Evolutionary conservation across 495 filamentous ascomycete species (phyloP), one percentile per base, ranked within the genome.

Genomic region (Niebla homalea): DNA sequence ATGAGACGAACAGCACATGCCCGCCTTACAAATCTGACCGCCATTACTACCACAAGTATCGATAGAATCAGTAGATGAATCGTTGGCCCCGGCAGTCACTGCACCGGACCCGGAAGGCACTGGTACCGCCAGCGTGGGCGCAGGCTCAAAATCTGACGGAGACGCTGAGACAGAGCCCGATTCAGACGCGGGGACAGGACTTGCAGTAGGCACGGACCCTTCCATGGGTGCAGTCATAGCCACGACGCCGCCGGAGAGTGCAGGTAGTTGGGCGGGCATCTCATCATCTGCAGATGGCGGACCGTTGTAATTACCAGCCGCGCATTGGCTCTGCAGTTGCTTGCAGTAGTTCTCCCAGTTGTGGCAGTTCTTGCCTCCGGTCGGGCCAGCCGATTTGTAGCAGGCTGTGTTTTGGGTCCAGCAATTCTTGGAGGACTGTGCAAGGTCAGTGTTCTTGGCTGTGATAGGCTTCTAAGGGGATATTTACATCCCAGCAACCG

Each of bases 341-440:
- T 70, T 58, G 63, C 84, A 88, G 57, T 79, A 80, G 3, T 59
- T 46, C 50, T 78, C 70, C 78, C 76, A 87, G 10, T 69, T 62
- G 8, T 66, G 56, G 60, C 85, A 89, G 44, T 71, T 70, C 4
- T 59, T 60, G 41, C 65, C 55, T 11, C 83, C 84, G 0, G 78
- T 78, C 10, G 77, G 73, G 3, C 72, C 74, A 0, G 79, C 71
- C 5, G 59, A 60, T 20, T 69, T 56, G 57, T 75, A 85, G 67
- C 85, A 88, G 8, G 22, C 54, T 0, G 67, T 56, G 19, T 58
- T 59, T 65, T 88, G 82, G 38, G 58, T 50, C 64, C 67, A 87
- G 68, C 82, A 84, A 25, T 73, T 61, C 41, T 67, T 54, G 14
- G 62, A 64, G 7, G 71, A 55, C 58, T 67, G 19, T 4, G 20